Conservation (phyloP, 1,284 basidiomycete genomes). For the Sporisorium iseilematis-ciliati region DNA sequence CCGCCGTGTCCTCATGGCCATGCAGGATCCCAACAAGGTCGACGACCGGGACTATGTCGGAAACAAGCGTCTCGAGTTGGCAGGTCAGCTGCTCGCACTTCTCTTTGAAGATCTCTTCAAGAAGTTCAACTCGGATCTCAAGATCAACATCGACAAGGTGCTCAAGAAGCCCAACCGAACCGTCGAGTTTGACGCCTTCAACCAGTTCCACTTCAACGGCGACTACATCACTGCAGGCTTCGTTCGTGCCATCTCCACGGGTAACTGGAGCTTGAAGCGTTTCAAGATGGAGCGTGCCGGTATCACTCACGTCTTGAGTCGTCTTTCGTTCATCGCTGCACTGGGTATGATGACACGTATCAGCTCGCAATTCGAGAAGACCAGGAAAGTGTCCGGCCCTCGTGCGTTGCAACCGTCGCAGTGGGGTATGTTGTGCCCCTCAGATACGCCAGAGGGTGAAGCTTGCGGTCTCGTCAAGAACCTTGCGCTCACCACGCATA, state of each 20-base stretch:
- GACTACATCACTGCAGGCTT: conserved; percentile 97
- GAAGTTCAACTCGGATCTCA: conserved; percentile 96
- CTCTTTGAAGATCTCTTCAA: conserved; percentile 99
- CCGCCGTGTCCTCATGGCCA: conserved; percentile 92
- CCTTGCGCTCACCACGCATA: conserved; percentile 98
- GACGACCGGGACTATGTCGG: conserved; percentile 99
- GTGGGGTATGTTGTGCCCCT: conserved; percentile 99
- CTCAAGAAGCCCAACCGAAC: conserved; percentile 96
- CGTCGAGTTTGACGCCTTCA: conserved; percentile 93
- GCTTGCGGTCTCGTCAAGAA: conserved; percentile 99
- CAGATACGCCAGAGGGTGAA: conserved; percentile 99
- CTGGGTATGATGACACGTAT: conserved; percentile 99
- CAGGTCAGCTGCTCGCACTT: conserved; percentile 93
- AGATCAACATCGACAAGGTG: conserved; percentile 96
- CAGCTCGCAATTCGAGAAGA: conserved; percentile 99
- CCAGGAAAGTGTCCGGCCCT: conserved; percentile 97
- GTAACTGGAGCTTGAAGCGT: conserved; percentile 98
- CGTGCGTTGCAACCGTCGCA: conserved; percentile 97
- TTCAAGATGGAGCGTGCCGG: conserved; percentile 99
- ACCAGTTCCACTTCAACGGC: conserved; percentile 84
- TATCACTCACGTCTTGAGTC: conserved; percentile 97
- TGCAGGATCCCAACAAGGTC: conserved; percentile 95
- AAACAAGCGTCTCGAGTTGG: conserved; percentile 97
- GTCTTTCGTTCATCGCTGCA: conserved; percentile 95
- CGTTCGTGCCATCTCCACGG: conserved; percentile 96